Evolutionary conservation across 352 stramenopile species (phyloP).

Genomic region (Globisporangium paroecandrum): DNA sequence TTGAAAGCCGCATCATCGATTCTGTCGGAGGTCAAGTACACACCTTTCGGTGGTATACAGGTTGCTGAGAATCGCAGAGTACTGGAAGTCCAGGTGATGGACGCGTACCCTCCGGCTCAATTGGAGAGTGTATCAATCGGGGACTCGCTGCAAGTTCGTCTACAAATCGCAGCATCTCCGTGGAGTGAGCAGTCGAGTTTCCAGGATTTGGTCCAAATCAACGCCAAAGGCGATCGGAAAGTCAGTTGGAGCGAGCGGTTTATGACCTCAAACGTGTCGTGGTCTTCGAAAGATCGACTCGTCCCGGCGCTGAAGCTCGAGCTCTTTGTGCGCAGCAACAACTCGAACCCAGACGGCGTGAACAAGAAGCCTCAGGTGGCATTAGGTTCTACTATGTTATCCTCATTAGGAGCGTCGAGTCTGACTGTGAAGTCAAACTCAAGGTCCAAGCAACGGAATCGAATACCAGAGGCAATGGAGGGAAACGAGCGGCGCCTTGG

Average conservation of each 20-base stretch:
- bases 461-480: neutral
- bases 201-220: neutral
- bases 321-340: neutral
- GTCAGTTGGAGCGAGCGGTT: slow-evolving; percentile 11
- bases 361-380: neutral
- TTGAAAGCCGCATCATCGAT: slow-evolving; percentile 5
- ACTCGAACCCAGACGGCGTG: neutral
- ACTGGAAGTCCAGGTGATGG: slow-evolving; percentile 9
- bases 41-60: neutral
- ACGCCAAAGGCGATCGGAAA: neutral
- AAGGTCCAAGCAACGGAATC: neutral
- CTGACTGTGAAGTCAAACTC: neutral
- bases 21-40: slow-evolving; percentile 1
- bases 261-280: neutral
- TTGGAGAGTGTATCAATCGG: neutral
- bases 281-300: slow-evolving; percentile 11
- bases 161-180: neutral
- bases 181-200: slow-evolving; percentile 9
- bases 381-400: neutral
- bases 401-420: neutral
- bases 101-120: slow-evolving; percentile 7
- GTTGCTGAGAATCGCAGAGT: slow-evolving; percentile 4
- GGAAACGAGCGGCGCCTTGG: neutral
- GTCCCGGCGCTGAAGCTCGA: slow-evolving; percentile 4
- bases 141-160: neutral